Conservation (phyloP, 257 asterid species). For the Solanum tacnaense region DNA sequence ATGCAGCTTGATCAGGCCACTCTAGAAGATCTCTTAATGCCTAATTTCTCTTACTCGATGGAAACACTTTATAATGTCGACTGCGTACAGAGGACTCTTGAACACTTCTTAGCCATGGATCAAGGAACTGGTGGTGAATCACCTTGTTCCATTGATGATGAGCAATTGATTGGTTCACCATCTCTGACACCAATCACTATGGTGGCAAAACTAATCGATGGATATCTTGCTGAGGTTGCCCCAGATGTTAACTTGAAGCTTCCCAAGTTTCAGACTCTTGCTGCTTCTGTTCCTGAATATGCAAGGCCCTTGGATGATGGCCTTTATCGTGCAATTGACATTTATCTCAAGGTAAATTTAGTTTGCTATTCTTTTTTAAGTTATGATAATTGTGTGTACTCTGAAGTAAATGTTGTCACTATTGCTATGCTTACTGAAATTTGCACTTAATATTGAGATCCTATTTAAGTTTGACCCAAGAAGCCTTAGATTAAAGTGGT, state of each 20-base stretch:
- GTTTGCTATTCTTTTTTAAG: neutral
- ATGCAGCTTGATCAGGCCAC: conserved; percentile 91
- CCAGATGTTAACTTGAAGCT: conserved; percentile 84
- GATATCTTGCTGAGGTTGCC: conserved; percentile 93
- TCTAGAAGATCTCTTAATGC: conserved; percentile 95
- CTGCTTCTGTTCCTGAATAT: conserved; percentile 84
- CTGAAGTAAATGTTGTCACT: neutral
- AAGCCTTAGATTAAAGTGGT: neutral
- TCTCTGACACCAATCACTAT: conserved; percentile 80
- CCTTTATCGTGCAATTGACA: conserved; percentile 90
- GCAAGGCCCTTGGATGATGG: conserved; percentile 96
- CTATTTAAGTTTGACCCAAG: neutral
- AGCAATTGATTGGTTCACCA: conserved; percentile 71
- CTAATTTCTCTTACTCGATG: conserved; percentile 71
- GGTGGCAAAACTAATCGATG: conserved; percentile 90
- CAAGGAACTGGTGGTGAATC: conserved; percentile 62
- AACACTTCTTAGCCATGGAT: conserved; percentile 82
- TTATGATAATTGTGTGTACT: neutral
- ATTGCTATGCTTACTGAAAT: neutral
- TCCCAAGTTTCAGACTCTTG: conserved; percentile 79
- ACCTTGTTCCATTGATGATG: conserved; percentile 71
- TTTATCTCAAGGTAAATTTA: conserved; percentile 68
- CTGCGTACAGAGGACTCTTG: conserved; percentile 69
- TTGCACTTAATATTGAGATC: neutral
- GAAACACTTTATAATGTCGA: conserved; percentile 93